Evolutionary conservation across 495 filamentous ascomycete genomes (phyloP).

Genomic region (Neurospora discreta): DNA sequence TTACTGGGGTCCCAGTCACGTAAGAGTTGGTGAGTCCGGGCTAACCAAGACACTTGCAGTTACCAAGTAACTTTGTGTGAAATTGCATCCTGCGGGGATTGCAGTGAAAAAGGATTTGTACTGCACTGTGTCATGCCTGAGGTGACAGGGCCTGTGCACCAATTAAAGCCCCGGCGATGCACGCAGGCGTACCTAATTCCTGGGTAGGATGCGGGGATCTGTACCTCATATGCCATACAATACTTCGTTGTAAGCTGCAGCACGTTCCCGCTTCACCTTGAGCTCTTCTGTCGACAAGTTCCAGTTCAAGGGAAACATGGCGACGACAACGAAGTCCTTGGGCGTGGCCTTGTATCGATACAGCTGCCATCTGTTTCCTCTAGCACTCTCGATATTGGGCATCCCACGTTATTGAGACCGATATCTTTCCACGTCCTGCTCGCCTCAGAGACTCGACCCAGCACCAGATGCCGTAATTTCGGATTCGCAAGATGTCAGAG

Average conservation of each 20-base stretch:
- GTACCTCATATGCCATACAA: background rate
- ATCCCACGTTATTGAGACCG: background rate
- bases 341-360: background rate
- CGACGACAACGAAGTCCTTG: background rate
- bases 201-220: background rate
- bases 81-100: too few relatives aligned
- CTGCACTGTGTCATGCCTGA: background rate
- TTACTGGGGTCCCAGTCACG: too few relatives aligned
- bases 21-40: too few relatives aligned
- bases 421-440: background rate
- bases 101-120: accelerated
- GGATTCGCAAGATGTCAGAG: background rate
- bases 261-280: background rate
- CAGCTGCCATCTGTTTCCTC: background rate
- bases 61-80: too few relatives aligned
- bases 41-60: too few relatives aligned
- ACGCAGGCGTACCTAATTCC: background rate
- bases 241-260: background rate
- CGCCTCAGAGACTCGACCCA: background rate
- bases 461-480: background rate
- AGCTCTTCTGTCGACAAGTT: background rate
- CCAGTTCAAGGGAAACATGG: background rate
- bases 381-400: background rate
- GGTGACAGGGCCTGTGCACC: background rate
- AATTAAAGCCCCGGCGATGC: background rate